Evolutionary conservation across 2,329 filamentous ascomycete genomes (phyloP).

Genomic region (Dactylellina sp.): DNA sequence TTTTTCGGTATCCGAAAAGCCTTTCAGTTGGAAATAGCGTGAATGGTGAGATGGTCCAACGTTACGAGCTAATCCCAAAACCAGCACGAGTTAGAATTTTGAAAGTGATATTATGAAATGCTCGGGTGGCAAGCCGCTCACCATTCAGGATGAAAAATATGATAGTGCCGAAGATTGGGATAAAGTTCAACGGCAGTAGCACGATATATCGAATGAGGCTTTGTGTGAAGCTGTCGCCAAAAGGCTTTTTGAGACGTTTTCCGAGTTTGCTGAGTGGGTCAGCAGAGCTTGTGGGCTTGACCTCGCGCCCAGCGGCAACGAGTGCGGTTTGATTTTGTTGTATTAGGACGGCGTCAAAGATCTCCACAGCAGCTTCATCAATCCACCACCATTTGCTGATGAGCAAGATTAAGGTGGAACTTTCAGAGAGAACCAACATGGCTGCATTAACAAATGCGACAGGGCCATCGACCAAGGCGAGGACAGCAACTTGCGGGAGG

Average conservation of each 20-base stretch:
- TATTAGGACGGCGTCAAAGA: slow-evolving; percentile 65
- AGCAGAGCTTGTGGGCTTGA: slow-evolving; percentile 68
- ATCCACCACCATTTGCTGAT: slow-evolving; percentile 60
- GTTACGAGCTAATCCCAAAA: slow-evolving; percentile 62
- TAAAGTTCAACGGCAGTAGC: slow-evolving; percentile 91
- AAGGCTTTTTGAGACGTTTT: slow-evolving; percentile 70
- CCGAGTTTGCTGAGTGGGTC: slow-evolving; percentile 69
- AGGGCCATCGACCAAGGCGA: slow-evolving; percentile 86
- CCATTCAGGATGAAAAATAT: slow-evolving; percentile 84
- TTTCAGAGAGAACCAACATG: slow-evolving; percentile 69
- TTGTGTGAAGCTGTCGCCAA: slow-evolving; percentile 68
- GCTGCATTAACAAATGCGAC: slow-evolving; percentile 79
- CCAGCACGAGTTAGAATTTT: slow-evolving; percentile 1
- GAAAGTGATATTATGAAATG: not conserved
- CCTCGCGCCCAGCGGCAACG: slow-evolving; percentile 78
- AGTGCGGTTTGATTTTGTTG: slow-evolving; percentile 70
- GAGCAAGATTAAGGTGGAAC: slow-evolving; percentile 64
- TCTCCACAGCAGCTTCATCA: slow-evolving; percentile 35
- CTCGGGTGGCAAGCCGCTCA: slow-evolving; percentile 61
- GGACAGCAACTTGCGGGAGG: slow-evolving; percentile 79
- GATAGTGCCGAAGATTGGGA: slow-evolving; percentile 85
- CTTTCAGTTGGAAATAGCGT: slow-evolving; percentile 91
- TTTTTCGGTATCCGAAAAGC: slow-evolving; percentile 75
- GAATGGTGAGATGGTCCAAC: slow-evolving; percentile 69
- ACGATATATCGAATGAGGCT: slow-evolving; percentile 82